Percentiles rank a stretch among this genome's conserved stretches.
These are phyloP conservation scores for Annona squamosa DNA, from an alignment of 164 flowering plant species.

Conservation along the genomic window DNA sequence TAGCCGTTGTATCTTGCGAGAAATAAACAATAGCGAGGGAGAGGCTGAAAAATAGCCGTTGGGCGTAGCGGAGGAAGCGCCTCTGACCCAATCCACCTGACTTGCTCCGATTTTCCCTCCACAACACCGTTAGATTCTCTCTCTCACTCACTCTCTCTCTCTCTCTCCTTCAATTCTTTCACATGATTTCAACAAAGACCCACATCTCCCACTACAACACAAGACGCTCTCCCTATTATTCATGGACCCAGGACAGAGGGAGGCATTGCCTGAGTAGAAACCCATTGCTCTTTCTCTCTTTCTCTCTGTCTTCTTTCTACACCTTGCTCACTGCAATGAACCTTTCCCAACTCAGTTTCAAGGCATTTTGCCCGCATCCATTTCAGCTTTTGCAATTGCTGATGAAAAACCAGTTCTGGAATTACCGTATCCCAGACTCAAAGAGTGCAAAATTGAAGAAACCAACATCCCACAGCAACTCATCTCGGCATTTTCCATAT, in stretches of 20 bases:
- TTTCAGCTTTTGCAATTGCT: neutral
- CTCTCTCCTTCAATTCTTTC: slow-evolving; percentile 3
- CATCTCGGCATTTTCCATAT: neutral
- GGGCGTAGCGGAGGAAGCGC: slow-evolving; percentile 1
- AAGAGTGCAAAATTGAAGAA: neutral
- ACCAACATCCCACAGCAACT: neutral
- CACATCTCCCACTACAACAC: neutral
- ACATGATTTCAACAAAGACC: neutral
- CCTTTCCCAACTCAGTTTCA: neutral
- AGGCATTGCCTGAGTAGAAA: neutral
- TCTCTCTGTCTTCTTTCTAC: neutral
- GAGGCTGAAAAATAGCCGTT: slow-evolving; percentile 32
- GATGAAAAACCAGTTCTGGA: too few species aligned
- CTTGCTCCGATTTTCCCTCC: slow-evolving; percentile 12
- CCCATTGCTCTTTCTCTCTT: neutral
- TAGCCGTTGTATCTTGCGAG: too few species aligned
- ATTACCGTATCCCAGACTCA: neutral
- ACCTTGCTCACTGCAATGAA: neutral
- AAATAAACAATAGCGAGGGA: neutral
- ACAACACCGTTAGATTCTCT: slow-evolving; percentile 1
- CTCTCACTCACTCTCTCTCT: neutral
- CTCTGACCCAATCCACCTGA: slow-evolving; percentile 11
- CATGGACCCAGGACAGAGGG: neutral
- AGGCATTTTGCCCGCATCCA: neutral
- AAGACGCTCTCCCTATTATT: slow-evolving; percentile 1